phyloP scores from a whole-genome alignment of 2,329 filamentous ascomycete species.

The Tothia fuscella region DNA sequence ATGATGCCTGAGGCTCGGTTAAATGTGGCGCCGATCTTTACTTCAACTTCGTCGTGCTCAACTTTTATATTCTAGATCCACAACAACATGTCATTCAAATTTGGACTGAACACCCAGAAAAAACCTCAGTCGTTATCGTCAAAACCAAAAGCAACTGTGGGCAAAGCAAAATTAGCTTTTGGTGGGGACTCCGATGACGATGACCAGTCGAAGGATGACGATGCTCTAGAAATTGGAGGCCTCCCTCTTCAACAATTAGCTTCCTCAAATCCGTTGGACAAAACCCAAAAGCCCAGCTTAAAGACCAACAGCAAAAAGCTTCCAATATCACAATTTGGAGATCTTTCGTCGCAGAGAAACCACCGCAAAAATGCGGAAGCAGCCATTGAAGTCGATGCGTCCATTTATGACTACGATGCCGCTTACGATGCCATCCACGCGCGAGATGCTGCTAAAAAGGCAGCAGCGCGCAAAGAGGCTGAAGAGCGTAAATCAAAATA shows the following conservation, averaged over 20 bases:
- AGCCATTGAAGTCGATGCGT: conserved; percentile 55
- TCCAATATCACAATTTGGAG: conserved; percentile 38
- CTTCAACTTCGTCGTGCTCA: not conserved
- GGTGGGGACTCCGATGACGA: conserved; percentile 47
- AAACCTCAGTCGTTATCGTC: not conserved
- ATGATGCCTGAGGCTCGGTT: too few species aligned
- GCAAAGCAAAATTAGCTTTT: conserved; percentile 29
- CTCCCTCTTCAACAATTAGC: conserved; percentile 39
- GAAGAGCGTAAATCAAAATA: conserved; percentile 60
- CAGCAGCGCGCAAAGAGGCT: conserved; percentile 40
- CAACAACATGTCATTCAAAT: conserved; percentile 8
- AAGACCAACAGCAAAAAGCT: conserved; percentile 22
- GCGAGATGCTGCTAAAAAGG: conserved; percentile 42
- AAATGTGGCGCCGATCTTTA: too few species aligned
- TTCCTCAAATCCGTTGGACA: conserved; percentile 16
- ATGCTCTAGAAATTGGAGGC: conserved; percentile 48
- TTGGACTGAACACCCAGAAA: conserved; percentile 8
- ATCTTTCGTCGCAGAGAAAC: conserved; percentile 53
- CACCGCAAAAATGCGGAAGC: conserved; percentile 53
- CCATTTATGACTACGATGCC: conserved; percentile 75
- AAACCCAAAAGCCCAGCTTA: conserved; percentile 20
- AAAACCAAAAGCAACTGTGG: conserved; percentile 33
- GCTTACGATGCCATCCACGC: conserved; percentile 66
- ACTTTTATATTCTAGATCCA: not conserved
- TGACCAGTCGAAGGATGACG: conserved; percentile 21